Evolutionary conservation across 306 rosid genomes (phyloP).

Genomic region (Cicer judaicum): DNA sequence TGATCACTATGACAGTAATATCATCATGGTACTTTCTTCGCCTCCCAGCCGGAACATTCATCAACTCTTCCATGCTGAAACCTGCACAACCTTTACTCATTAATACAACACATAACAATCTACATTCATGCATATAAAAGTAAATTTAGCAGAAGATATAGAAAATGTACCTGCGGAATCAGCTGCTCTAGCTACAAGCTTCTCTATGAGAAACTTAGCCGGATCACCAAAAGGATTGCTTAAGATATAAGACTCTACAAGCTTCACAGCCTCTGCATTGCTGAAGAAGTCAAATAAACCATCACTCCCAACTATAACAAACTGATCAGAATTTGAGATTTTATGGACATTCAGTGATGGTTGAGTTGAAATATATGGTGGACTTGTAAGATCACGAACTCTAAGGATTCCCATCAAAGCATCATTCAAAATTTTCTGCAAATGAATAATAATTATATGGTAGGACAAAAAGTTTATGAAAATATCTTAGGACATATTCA

Average conservation of each 20-base stretch:
- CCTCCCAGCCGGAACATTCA: constrained; percentile 88
- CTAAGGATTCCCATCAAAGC: constrained; percentile 98
- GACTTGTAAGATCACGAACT: constrained; percentile 85
- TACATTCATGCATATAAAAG: background rate
- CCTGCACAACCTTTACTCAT: constrained; percentile 54
- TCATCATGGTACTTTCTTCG: constrained; percentile 98
- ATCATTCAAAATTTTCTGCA: constrained; percentile 89
- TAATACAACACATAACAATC: background rate
- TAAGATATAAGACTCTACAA: constrained; percentile 74
- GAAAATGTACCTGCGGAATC: constrained; percentile 67
- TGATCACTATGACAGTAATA: constrained; percentile 85
- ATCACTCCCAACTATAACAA: constrained; percentile 87
- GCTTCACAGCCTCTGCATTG: constrained; percentile 81
- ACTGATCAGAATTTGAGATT: constrained; percentile 73
- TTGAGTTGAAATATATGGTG: constrained; percentile 87
- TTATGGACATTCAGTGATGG: constrained; percentile 78
- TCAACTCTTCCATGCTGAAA: constrained; percentile 86
- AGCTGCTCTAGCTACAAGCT: constrained; percentile 85
- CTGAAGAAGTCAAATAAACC: constrained; percentile 97
- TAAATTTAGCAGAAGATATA: constrained; percentile 26
- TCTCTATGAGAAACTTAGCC: constrained; percentile 86
- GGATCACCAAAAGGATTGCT: constrained; percentile 86
- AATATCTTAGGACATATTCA: background rate
- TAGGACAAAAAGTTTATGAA: background rate
- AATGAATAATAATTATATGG: background rate